A percentile compares a stretch with the other conserved stretches of the same genome.
Evolutionary conservation across 495 filamentous ascomycete species (phyloP).

Genomic region (Cercophora scortea): DNA sequence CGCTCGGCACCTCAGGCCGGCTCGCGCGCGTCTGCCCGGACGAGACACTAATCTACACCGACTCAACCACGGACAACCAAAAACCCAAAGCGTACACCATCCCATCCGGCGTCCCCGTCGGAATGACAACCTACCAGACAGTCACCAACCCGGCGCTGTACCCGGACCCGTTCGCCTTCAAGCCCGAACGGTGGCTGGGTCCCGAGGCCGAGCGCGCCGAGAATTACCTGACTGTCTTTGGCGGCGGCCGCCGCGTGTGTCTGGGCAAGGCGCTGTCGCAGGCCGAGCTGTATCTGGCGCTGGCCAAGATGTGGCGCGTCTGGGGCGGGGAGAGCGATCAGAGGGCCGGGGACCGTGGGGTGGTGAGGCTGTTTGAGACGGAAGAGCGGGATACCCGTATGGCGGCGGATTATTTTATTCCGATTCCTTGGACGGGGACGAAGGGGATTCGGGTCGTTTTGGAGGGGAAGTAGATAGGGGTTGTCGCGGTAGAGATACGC

Average conservation of each 20-base stretch:
- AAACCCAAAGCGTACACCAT: slow-evolving; percentile 4
- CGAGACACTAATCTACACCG: slow-evolving; percentile 11
- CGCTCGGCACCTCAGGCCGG: not conserved
- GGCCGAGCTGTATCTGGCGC: slow-evolving; percentile 6
- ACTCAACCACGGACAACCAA: not conserved
- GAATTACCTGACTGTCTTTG: slow-evolving; percentile 2
- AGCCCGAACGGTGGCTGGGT: slow-evolving; percentile 39
- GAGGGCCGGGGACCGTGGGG: slow-evolving; percentile 3
- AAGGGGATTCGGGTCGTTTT: slow-evolving; percentile 5
- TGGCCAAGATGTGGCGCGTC: slow-evolving; percentile 11
- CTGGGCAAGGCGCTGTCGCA: slow-evolving; percentile 5
- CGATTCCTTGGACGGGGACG: slow-evolving; percentile 11
- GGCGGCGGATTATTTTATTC: slow-evolving; percentile 18
- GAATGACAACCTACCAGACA: slow-evolving; percentile 30
- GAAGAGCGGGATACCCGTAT: slow-evolving; percentile 8
- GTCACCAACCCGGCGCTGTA: slow-evolving; percentile 32
- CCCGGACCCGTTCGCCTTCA: slow-evolving; percentile 31
- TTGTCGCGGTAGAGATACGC: too few relatives aligned
- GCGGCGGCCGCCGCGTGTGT: slow-evolving; percentile 1
- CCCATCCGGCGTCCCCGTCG: slow-evolving; percentile 7
- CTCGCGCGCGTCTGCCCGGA: slow-evolving; percentile 17
- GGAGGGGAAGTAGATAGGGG: not conserved
- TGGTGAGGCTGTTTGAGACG: slow-evolving; percentile 10
- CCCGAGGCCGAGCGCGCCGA: not conserved
- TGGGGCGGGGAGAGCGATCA: slow-evolving; percentile 7